Conservation (phyloP, 225 moss, liverwort and hornwort species). For the Pseudoscleropodium purum region DNA sequence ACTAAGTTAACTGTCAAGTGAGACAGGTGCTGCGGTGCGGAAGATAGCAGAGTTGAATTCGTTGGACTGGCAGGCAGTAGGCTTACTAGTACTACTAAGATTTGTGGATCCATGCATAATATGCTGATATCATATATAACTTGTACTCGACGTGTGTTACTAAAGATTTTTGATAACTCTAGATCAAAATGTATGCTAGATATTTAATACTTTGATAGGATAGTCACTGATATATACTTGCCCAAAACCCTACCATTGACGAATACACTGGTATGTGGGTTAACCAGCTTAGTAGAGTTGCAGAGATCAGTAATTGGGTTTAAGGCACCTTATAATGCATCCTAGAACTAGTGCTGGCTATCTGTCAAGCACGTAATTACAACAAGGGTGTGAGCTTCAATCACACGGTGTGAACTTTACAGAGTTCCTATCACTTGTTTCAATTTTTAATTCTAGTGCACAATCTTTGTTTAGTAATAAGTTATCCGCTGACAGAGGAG, state of each 20-base stretch:
- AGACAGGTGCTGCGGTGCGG: not conserved
- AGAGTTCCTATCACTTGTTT: not conserved
- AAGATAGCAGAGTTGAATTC: not conserved
- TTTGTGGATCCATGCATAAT: not conserved
- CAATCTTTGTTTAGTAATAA: not conserved
- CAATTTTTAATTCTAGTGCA: not conserved
- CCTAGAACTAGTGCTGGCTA: not conserved
- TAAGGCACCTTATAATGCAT: not conserved
- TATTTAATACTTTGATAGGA: not conserved
- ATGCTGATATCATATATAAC: not conserved
- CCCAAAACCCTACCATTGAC: not conserved
- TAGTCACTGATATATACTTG: not conserved
- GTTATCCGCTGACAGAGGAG: no score
- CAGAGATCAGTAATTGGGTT: no score
- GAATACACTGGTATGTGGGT: not conserved
- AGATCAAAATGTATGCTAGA: no score
- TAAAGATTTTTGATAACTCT: not conserved
- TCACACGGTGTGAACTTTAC: no score
- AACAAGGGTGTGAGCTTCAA: not conserved
- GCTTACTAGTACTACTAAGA: no score
- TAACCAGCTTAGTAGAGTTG: not conserved
- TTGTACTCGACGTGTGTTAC: not conserved
- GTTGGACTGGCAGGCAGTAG: not conserved
- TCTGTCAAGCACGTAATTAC: not conserved
- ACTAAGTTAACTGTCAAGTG: not conserved